Evolutionary conservation across 2,329 filamentous ascomycete species (phyloP).

Genomic region (Hypoxylon sp.): DNA sequence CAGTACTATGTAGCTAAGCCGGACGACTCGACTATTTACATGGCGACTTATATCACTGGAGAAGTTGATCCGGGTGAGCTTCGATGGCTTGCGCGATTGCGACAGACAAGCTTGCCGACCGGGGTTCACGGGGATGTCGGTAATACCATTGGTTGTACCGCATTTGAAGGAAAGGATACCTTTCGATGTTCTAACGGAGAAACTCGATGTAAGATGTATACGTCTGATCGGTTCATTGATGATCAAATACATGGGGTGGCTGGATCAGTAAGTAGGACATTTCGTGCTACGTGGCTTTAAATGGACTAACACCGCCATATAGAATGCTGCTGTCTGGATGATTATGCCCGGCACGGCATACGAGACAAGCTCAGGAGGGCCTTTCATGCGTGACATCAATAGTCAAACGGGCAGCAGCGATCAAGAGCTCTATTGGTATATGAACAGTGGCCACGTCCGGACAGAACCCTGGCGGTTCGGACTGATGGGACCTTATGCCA

Average conservation of each 20-base stretch:
- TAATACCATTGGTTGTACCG: constrained; percentile 31
- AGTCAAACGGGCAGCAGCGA: constrained; percentile 28
- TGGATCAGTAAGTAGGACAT: constrained; percentile 19
- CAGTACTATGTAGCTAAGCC: constrained; percentile 32
- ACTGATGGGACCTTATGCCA: constrained; percentile 32
- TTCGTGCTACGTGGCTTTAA: too few species aligned
- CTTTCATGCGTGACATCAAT: constrained; percentile 35
- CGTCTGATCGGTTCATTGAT: constrained; percentile 31
- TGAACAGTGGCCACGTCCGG: constrained; percentile 34
- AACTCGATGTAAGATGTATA: constrained; percentile 35
- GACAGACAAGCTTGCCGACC: constrained; percentile 16
- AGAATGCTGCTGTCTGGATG: constrained; percentile 31
- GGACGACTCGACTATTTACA: constrained; percentile 30
- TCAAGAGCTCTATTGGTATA: constrained; percentile 34
- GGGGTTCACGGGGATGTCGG: constrained; percentile 31
- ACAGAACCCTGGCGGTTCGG: constrained; percentile 32
- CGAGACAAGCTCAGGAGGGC: constrained; percentile 26
- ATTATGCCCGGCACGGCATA: constrained; percentile 30
- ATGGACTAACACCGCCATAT: background rate
- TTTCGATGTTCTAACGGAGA: constrained; percentile 27
- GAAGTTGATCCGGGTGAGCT: constrained; percentile 32
- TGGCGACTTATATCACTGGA: constrained; percentile 33
- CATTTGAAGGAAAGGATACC: constrained; percentile 32
- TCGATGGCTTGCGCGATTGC: constrained; percentile 28
- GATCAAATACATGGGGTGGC: constrained; percentile 31